Conservation (phyloP, 1,284 basidiomycete species). For the Abortiporus biennis region DNA sequence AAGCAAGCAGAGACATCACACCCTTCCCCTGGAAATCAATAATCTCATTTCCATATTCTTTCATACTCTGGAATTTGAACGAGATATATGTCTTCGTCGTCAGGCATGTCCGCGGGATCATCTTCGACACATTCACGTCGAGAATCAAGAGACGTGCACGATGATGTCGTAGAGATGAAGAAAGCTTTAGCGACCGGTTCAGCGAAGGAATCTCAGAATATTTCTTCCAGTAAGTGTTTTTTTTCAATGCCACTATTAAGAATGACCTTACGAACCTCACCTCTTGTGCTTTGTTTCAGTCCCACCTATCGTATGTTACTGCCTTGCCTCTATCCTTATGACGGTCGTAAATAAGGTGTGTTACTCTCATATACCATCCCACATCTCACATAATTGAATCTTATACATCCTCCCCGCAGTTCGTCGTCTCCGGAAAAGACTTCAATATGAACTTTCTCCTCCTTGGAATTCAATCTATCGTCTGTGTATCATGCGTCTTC, state of each 20-base stretch:
- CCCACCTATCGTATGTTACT: conserved; percentile 86
- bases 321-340: conserved; percentile 94
- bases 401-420: conserved; percentile 41
- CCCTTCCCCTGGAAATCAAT: neutral
- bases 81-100: neutral
- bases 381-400: conserved; percentile 3
- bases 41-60: neutral
- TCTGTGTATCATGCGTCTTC: conserved; percentile 79
- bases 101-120: neutral
- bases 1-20: neutral
- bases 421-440: conserved; percentile 87
- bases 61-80: neutral
- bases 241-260: conserved; percentile 2
- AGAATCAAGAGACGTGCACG: conserved; percentile 19
- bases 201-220: conserved; percentile 27
- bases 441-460: conserved; percentile 99
- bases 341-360: conserved; percentile 94
- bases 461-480: conserved; percentile 85
- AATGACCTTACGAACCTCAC: too few relatives aligned
- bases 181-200: conserved; percentile 55
- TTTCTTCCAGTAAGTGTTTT: conserved; percentile 33
- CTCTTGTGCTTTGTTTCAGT: too few relatives aligned
- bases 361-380: neutral
- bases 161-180: conserved; percentile 56
- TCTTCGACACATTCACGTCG: conserved; percentile 6